Conservation (phyloP, 306 rosid genomes). For the Sphenostylis stenocarpa region DNA sequence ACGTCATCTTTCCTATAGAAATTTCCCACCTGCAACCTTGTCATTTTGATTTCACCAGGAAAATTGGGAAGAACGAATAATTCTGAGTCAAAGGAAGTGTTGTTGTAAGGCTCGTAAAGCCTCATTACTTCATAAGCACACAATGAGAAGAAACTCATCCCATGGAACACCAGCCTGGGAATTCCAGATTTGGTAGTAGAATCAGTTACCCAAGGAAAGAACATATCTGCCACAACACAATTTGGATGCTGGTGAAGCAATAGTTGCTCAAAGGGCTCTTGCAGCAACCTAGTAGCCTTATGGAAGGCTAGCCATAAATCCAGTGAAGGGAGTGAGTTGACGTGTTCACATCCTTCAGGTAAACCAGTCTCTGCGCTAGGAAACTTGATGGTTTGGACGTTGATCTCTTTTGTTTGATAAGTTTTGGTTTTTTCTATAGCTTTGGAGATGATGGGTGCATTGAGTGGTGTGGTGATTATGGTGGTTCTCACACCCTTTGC, state of each 20-base stretch:
- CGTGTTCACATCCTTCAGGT: slow-evolving; percentile 40
- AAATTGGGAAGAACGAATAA: slow-evolving; percentile 41
- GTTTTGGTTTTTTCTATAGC: not conserved
- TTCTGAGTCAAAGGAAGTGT: slow-evolving; percentile 39
- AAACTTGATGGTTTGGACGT: slow-evolving; percentile 30
- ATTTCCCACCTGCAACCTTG: not conserved
- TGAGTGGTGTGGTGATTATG: not conserved
- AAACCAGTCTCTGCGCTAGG: slow-evolving; percentile 25
- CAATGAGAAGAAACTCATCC: slow-evolving; percentile 26
- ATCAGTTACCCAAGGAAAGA: slow-evolving; percentile 33
- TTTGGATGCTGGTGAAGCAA: slow-evolving; percentile 11
- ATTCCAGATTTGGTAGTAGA: slow-evolving; percentile 12
- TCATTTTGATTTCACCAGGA: slow-evolving; percentile 41
- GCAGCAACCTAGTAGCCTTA: slow-evolving; percentile 8
- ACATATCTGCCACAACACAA: slow-evolving; percentile 33
- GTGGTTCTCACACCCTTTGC: not conserved
- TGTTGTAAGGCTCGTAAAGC: slow-evolving; percentile 31
- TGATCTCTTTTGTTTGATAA: not conserved
- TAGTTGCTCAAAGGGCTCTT: slow-evolving; percentile 33
- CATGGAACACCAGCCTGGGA: slow-evolving; percentile 44
- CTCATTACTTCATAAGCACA: slow-evolving; percentile 10
- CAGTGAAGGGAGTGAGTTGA: slow-evolving; percentile 4
- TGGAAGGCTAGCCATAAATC: not conserved
- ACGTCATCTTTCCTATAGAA: not conserved
- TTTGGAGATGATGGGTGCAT: slow-evolving; percentile 36